Evolutionary conservation across 164 flowering plant species (phyloP), one percentile per base, ranked within the genome.

Genomic region (Tinospora cordifolia): DNA sequence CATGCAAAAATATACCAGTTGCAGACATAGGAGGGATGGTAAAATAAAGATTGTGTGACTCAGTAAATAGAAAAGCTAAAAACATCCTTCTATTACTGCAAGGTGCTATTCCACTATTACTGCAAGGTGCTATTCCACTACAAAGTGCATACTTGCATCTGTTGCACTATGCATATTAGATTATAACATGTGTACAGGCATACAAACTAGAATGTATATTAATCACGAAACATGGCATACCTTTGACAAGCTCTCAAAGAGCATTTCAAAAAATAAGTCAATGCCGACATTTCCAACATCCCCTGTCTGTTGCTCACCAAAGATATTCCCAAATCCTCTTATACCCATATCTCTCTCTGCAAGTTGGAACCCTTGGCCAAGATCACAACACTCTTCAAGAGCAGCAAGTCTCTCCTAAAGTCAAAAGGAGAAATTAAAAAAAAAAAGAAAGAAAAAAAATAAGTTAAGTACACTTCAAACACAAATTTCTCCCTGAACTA

Each of bases 241-340:
- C 91, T 91, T 93, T 67, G 98, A 93, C 79, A 93, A 83, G 86
- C 94, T 93, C 74, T 93, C 98, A 68, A 93, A 93, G 62, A 93
- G 91, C 98, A 93, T 93, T 77, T 93, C 98, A 79, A 93, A 93
- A 87, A 93, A 93, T 63, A 93, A 92, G 84, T 93, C 98, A 78
- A 90, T 86, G 72, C 98, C 98, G 49, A 92, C 97, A 84, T 94
- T 90, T 68, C 96, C 98, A 63, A 94, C 87, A 82, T 94, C 98
- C 47, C 98, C 98, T 44, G 98, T 91, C 75, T 94, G 98, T 78
- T 94, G 95, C 80, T 91, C 98, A 65, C 98, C 98, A 81, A 94
- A 91, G 63, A 94, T 94, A 78, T 85, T 90, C 67, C 98, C 98
- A 82, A 94, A 94, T 59, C 98, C 98, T 81, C 97, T 87, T 36